phyloP scores from a whole-genome alignment of 108 stramenopile species.

The Schizochytrium sp. region DNA sequence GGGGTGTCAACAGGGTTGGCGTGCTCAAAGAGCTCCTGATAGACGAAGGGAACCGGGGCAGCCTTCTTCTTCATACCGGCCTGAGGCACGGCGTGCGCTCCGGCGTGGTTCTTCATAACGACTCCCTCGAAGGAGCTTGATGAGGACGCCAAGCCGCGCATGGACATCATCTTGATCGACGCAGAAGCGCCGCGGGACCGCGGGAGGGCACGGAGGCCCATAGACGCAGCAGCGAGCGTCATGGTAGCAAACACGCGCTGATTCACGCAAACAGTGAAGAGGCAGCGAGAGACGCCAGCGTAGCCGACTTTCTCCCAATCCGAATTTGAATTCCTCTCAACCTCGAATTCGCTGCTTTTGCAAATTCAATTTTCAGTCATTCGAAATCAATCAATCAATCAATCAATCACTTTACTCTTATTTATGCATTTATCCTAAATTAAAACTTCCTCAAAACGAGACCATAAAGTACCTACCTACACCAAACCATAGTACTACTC shows the following conservation, averaged over 20 bases:
- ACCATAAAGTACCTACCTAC: too few species aligned
- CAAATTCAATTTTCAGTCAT: neutral
- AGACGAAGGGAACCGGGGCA: slow-evolving; percentile 63
- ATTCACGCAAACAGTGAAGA: neutral
- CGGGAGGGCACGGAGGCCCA: neutral
- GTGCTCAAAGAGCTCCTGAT: slow-evolving; percentile 69
- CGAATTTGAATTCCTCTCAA: neutral
- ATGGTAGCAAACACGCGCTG: neutral
- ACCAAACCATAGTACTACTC: too few species aligned
- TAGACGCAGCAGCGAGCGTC: neutral
- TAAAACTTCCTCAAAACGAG: too few species aligned
- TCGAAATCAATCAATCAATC: neutral
- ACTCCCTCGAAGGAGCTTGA: slow-evolving; percentile 15
- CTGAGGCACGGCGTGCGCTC: slow-evolving; percentile 37
- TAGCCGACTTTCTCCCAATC: neutral
- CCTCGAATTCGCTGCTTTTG: neutral
- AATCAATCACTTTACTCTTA: neutral
- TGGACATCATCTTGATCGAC: neutral
- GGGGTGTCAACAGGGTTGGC: slow-evolving; percentile 62
- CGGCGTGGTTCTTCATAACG: slow-evolving; percentile 29
- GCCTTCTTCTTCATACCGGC: slow-evolving; percentile 27
- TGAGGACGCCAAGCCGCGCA: slow-evolving; percentile 4
- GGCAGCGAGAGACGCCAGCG: neutral
- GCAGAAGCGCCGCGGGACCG: neutral
- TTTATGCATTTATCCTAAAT: neutral